Evolutionary conservation across 2,329 filamentous ascomycete genomes (phyloP).

Genomic region (Trichoderma sp.): DNA sequence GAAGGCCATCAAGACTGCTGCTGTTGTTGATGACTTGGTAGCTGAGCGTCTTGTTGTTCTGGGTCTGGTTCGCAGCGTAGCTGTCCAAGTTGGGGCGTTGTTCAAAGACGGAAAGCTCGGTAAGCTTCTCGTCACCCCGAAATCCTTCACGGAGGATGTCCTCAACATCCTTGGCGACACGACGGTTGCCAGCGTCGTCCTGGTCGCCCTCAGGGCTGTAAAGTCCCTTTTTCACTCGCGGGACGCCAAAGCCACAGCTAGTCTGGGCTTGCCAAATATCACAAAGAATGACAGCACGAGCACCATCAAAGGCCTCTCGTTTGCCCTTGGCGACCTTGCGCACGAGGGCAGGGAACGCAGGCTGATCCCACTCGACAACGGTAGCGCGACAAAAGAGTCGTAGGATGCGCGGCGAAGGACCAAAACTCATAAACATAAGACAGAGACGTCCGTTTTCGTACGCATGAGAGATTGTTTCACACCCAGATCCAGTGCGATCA

Average conservation of each 20-base stretch:
- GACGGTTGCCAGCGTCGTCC: background rate
- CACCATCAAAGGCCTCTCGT: constrained; percentile 43
- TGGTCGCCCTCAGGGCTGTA: constrained; percentile 32
- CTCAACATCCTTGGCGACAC: constrained; percentile 19
- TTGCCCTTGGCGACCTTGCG: constrained; percentile 37
- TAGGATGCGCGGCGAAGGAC: constrained; percentile 56
- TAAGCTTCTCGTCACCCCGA: constrained; percentile 25
- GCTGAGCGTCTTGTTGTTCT: constrained; percentile 47
- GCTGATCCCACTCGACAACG: constrained; percentile 58
- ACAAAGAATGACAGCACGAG: constrained; percentile 58
- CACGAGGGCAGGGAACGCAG: constrained; percentile 48
- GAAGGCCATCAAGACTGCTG: constrained; percentile 56
- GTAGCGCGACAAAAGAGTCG: constrained; percentile 59
- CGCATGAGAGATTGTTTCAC: constrained; percentile 71
- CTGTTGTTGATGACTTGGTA: constrained; percentile 58
- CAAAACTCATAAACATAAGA: constrained; percentile 70
- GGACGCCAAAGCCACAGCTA: constrained; percentile 64
- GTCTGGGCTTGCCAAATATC: constrained; percentile 65
- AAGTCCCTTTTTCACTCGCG: constrained; percentile 44
- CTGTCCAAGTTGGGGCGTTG: constrained; percentile 55
- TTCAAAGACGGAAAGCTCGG: constrained; percentile 44
- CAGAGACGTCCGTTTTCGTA: constrained; percentile 75
- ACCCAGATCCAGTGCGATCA: constrained; percentile 71
- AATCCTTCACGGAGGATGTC: constrained; percentile 28
- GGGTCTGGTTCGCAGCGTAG: constrained; percentile 47